phyloP scores from a whole-genome alignment of 2,329 filamentous ascomycete genomes.

The Verticillium isaacii region DNA sequence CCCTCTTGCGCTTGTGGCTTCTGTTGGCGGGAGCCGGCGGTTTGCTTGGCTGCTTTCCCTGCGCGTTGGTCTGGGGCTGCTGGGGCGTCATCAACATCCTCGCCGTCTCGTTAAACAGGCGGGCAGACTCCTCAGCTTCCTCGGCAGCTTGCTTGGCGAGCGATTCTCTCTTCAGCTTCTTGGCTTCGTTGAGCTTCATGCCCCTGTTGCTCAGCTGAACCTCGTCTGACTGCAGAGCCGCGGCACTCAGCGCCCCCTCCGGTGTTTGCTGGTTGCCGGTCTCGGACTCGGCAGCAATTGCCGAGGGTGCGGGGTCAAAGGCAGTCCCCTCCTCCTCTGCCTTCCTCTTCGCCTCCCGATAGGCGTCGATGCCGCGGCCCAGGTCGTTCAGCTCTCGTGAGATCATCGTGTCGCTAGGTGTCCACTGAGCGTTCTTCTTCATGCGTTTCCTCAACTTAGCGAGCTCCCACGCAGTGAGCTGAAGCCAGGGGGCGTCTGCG shows the following conservation, averaged over 20 bases:
- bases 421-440: constrained; percentile 90
- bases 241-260: constrained; percentile 55
- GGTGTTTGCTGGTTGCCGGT: constrained; percentile 49
- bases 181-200: constrained; percentile 75
- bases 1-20: constrained; percentile 41
- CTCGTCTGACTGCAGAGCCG: constrained; percentile 54
- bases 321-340: constrained; percentile 61
- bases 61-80: constrained; percentile 13
- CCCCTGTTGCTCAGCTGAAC: constrained; percentile 64
- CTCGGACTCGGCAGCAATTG: constrained; percentile 40
- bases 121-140: constrained; percentile 54
- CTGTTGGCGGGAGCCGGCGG: constrained; percentile 1
- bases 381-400: constrained; percentile 69
- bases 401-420: constrained; percentile 81
- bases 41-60: constrained; percentile 9
- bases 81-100: constrained; percentile 36
- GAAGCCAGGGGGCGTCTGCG: constrained; percentile 59
- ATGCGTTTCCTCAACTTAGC: constrained; percentile 73
- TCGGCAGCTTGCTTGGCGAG: constrained; percentile 57
- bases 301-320: constrained; percentile 46
- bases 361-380: constrained; percentile 62
- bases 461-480: constrained; percentile 60
- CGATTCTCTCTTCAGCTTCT: constrained; percentile 66
- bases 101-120: constrained; percentile 46
- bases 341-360: constrained; percentile 55